A percentile compares a stretch with the other conserved stretches of the same genome.
Conservation (phyloP, 2,329 filamentous ascomycete genomes). For the Boeremia lycopersici region DNA sequence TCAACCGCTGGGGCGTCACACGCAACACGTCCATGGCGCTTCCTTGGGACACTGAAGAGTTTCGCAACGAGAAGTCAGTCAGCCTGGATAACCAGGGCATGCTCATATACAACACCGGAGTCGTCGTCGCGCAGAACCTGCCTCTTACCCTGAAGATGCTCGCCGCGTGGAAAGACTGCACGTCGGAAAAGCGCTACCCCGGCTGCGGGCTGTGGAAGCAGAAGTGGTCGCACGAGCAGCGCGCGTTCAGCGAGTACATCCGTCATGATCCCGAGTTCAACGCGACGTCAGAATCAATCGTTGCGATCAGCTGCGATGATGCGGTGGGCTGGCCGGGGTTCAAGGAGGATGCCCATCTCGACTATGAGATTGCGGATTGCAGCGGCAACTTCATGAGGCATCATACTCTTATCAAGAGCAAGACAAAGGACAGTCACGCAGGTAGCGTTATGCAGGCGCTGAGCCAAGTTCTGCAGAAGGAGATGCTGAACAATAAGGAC, state of each 20-base stretch:
- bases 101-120: slow-evolving; percentile 49
- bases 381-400: slow-evolving; percentile 39
- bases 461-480: slow-evolving; percentile 19
- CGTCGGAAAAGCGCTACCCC: slow-evolving; percentile 30
- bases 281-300: slow-evolving; percentile 26
- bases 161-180: slow-evolving; percentile 40
- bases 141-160: slow-evolving; percentile 35
- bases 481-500: slow-evolving; percentile 4
- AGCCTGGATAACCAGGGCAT: slow-evolving; percentile 39
- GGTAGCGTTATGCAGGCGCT: slow-evolving; percentile 21
- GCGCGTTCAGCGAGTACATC: slow-evolving; percentile 44
- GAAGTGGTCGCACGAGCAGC: slow-evolving; percentile 42
- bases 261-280: slow-evolving; percentile 41
- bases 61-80: slow-evolving; percentile 46
- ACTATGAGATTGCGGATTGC: slow-evolving; percentile 29
- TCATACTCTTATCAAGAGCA: slow-evolving; percentile 29
- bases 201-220: slow-evolving; percentile 38
- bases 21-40: slow-evolving; percentile 50
- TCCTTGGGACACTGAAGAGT: slow-evolving; percentile 19
- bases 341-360: slow-evolving; percentile 13
- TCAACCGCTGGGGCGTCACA: slow-evolving; percentile 54
- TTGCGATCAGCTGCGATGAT: slow-evolving; percentile 43
- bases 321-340: slow-evolving; percentile 43
- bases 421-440: slow-evolving; percentile 16
- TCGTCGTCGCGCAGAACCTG: slow-evolving; percentile 47